Percentiles rank a stretch among this genome's conserved stretches.
phyloP scores from a whole-genome alignment of 768 basidiomycete species.

The Rhodotorula toruloides region DNA sequence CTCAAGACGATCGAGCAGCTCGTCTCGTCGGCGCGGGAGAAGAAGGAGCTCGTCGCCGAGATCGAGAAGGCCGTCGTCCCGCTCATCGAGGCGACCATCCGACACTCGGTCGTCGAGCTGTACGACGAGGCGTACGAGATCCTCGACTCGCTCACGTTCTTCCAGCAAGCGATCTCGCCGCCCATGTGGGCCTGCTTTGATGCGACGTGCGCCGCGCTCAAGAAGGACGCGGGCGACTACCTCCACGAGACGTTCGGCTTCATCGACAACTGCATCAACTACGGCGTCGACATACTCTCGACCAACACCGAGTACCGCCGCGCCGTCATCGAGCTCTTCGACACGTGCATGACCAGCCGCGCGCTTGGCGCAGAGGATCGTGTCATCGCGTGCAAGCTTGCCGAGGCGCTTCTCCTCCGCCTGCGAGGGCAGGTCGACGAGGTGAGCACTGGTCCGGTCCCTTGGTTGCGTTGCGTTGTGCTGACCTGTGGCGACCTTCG shows the following conservation, averaged over 20 bases:
- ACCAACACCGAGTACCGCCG: constrained; percentile 66
- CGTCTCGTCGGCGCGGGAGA: constrained; percentile 65
- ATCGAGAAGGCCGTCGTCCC: constrained; percentile 78
- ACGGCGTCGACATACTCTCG: constrained; percentile 70
- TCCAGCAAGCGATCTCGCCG: constrained; percentile 65
- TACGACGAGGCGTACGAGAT: constrained; percentile 83
- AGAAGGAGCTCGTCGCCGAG: constrained; percentile 67
- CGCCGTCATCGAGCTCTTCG: constrained; percentile 78
- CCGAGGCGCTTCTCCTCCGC: constrained; percentile 74
- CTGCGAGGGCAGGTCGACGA: constrained; percentile 72
- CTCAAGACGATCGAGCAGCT: constrained; percentile 56
- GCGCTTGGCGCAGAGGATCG: constrained; percentile 78
- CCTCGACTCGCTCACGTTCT: constrained; percentile 78
- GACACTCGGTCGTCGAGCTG: constrained; percentile 71
- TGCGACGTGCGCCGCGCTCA: constrained; percentile 74
- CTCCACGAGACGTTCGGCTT: constrained; percentile 85
- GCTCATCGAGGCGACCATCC: constrained; percentile 67
- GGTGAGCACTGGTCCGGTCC: constrained; percentile 48
- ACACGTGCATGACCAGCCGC: constrained; percentile 61
- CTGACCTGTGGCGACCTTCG: constrained; percentile 49
- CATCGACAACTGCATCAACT: constrained; percentile 82
- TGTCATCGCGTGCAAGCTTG: constrained; percentile 77
- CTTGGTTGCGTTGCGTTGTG: constrained; percentile 40
- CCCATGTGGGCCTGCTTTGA: constrained; percentile 85
- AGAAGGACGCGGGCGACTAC: constrained; percentile 75